phyloP scores from a whole-genome alignment of 140 eudicot species.

The Stevia rebaudiana region DNA sequence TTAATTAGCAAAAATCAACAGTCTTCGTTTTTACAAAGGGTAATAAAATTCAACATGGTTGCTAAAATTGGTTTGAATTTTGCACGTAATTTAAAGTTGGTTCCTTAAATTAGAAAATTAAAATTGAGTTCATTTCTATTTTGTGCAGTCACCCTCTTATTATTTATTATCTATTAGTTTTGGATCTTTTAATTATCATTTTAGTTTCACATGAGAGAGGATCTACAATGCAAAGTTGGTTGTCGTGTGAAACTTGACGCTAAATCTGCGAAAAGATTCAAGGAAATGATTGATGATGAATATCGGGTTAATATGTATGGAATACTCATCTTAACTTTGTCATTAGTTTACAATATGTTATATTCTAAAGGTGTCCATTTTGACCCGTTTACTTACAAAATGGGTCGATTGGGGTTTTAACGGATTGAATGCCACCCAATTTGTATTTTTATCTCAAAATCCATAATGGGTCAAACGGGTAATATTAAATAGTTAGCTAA shows the following conservation, averaged over 20 bases:
- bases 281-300: constrained; percentile 82
- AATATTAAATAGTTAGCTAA: not conserved
- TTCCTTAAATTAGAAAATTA: not conserved
- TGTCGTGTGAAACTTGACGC: constrained; percentile 52
- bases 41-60: not conserved
- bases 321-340: constrained; percentile 1
- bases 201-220: constrained; percentile 68
- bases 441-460: not conserved
- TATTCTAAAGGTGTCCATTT: not conserved
- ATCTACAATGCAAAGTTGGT: constrained; percentile 54
- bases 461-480: not conserved
- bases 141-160: not conserved
- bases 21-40: not conserved
- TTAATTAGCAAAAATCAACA: too few species aligned
- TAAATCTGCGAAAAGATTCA: constrained; percentile 66
- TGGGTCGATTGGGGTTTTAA: not conserved
- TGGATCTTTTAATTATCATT: not conserved
- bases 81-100: not conserved
- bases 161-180: constrained; percentile 6
- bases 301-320: constrained; percentile 79
- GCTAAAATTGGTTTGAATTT: not conserved
- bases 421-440: not conserved
- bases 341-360: constrained; percentile 1
- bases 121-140: not conserved
- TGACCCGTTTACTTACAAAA: not conserved